Evolutionary conservation across 78 protist genomes (phyloP).

Genomic region (slime mould (Dictyostelium discoideum)): dicty_2.7 NC_007090.3:2913501-2914000

Average conservation of each 20-base stretch:
- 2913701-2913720: not conserved
- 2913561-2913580: not conserved
- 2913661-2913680: not conserved
- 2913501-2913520: not conserved
- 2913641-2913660: conserved; percentile 54
- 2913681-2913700: not conserved
- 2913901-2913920: conserved; percentile 26
- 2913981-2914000: conserved; percentile 2
- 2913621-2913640: conserved; percentile 71
- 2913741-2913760: conserved; percentile 75
- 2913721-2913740: not conserved
- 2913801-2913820: conserved; percentile 50
- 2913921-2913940: conserved; percentile 32
- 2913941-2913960: conserved; percentile 73
- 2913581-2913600: conserved; percentile 29
- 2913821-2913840: not conserved
- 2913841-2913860: not conserved
- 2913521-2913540: conserved; percentile 61
- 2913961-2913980: conserved; percentile 77
- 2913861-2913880: conserved; percentile 9
- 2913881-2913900: conserved; percentile 29
- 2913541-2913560: conserved; percentile 81
- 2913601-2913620: conserved; percentile 69
- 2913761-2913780: conserved; percentile 72
- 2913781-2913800: conserved; percentile 38